A percentile compares a stretch with the other conserved stretches of the same genome.
Conservation (phyloP, 2,329 filamentous ascomycete genomes). For the Boeremia lycopersici region DNA sequence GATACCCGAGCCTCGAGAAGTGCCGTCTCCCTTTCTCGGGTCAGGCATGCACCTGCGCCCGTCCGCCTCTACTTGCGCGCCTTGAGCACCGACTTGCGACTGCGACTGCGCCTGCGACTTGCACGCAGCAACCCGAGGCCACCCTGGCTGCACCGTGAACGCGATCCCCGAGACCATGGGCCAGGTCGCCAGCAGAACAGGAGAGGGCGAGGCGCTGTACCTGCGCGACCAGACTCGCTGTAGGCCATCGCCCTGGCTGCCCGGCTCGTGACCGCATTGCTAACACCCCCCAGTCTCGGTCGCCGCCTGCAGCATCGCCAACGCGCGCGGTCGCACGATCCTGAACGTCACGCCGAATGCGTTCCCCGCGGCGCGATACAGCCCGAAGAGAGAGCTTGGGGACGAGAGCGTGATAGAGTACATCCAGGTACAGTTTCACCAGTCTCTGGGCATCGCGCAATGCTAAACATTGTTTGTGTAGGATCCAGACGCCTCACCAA, state of each 20-base stretch:
- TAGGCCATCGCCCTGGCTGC: conserved; percentile 54
- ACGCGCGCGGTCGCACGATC: conserved; percentile 76
- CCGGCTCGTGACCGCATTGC: conserved; percentile 14
- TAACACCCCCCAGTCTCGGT: conserved; percentile 72
- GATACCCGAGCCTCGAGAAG: conserved; percentile 18
- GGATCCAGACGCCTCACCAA: conserved; percentile 71
- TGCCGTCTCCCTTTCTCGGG: conserved; percentile 17
- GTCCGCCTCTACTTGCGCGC: conserved; percentile 29
- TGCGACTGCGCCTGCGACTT: conserved; percentile 5
- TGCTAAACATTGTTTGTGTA: conserved; percentile 47
- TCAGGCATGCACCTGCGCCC: conserved; percentile 41
- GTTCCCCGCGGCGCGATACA: conserved; percentile 81
- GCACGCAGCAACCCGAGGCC: conserved; percentile 21
- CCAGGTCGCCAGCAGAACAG: conserved; percentile 85
- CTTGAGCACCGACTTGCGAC: conserved; percentile 31
- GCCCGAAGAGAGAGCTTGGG: conserved; percentile 71
- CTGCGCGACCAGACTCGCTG: conserved; percentile 91
- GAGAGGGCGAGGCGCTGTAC: conserved; percentile 76
- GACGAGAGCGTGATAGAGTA: conserved; percentile 85
- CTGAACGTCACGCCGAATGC: conserved; percentile 82
- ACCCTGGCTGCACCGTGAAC: conserved; percentile 18
- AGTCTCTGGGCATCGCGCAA: background rate
- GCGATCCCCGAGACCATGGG: conserved; percentile 67
- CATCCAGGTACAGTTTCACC: conserved; percentile 71
- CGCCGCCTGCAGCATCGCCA: conserved; percentile 80